Conservation (phyloP, 2,329 filamentous ascomycete species). For the Ceratocystis colombiana region DNA sequence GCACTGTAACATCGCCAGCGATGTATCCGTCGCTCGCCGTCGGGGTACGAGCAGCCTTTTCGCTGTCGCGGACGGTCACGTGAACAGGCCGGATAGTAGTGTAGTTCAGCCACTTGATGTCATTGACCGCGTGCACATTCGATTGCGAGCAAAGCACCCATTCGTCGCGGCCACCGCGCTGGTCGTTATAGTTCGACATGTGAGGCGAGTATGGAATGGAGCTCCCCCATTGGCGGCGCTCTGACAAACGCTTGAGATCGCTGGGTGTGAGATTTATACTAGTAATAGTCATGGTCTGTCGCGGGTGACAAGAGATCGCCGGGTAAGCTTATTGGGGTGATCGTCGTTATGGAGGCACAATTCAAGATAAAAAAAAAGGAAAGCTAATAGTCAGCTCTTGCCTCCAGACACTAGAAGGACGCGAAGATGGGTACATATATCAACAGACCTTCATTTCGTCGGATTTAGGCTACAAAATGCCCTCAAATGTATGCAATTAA, state of each 20-base stretch:
- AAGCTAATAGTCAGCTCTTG: too few species aligned
- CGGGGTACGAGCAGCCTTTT: not conserved
- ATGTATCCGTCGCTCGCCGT: slow-evolving; percentile 1
- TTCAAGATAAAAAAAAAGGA: not conserved
- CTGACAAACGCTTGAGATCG: slow-evolving; percentile 4
- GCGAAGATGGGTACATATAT: not conserved
- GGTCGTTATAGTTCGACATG: slow-evolving; percentile 1
- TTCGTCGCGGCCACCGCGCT: slow-evolving; percentile 1
- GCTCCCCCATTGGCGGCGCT: slow-evolving; percentile 3
- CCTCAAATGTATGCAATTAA: not conserved
- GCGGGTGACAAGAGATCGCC: not conserved
- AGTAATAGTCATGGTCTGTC: slow-evolving; percentile 1
- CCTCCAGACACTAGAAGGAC: too few species aligned
- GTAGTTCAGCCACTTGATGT: slow-evolving; percentile 14
- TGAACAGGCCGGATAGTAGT: slow-evolving; percentile 11
- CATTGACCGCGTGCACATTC: slow-evolving; percentile 13
- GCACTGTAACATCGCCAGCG: slow-evolving; percentile 10
- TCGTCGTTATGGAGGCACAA: not conserved
- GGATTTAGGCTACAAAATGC: not conserved
- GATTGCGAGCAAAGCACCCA: slow-evolving; percentile 12
- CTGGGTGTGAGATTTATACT: slow-evolving; percentile 5
- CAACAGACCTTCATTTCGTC: not conserved
- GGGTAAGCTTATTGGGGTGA: not conserved
- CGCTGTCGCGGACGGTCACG: not conserved
- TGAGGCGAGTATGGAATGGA: slow-evolving; percentile 8